Percentiles rank a stretch among this genome's conserved stretches.
Conservation (phyloP, 129 eudicot species). For the Flaveria ramosissima region DNA sequence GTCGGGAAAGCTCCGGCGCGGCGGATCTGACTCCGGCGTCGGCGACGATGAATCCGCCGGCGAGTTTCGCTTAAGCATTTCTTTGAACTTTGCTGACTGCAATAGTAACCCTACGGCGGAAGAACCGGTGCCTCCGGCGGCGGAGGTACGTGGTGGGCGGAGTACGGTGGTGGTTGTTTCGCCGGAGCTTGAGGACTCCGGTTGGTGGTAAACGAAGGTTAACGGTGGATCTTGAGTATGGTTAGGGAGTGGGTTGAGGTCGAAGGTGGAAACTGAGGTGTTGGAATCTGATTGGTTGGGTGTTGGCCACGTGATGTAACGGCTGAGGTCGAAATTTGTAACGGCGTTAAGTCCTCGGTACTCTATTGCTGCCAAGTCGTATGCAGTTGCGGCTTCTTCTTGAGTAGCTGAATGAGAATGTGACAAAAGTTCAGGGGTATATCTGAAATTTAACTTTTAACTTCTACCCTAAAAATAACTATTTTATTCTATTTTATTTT, state of each 20-base stretch:
- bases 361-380: slow-evolving; percentile 90
- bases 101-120: slow-evolving; percentile 64
- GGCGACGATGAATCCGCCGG: slow-evolving; percentile 37
- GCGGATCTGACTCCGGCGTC: slow-evolving; percentile 44
- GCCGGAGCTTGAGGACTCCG: slow-evolving; percentile 50
- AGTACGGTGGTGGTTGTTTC: slow-evolving; percentile 35
- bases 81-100: slow-evolving; percentile 67
- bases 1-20: slow-evolving; percentile 73
- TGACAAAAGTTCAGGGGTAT: slow-evolving; percentile 27
- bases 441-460: background rate
- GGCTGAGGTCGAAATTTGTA: slow-evolving; percentile 94
- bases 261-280: slow-evolving; percentile 21
- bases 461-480: background rate
- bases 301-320: slow-evolving; percentile 57
- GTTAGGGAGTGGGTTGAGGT: slow-evolving; percentile 23
- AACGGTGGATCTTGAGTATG: slow-evolving; percentile 40
- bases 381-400: slow-evolving; percentile 96
- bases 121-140: slow-evolving; percentile 20
- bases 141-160: slow-evolving; percentile 25
- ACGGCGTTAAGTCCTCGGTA: slow-evolving; percentile 88
- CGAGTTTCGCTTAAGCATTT: slow-evolving; percentile 53
- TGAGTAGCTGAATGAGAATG: slow-evolving; percentile 63
- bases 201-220: slow-evolving; percentile 33
- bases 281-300: slow-evolving; percentile 38
- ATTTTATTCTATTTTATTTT: too few relatives aligned